Evolutionary conservation across 306 rosid genomes (phyloP).

Genomic region (Hippophae rhamnoides): DNA sequence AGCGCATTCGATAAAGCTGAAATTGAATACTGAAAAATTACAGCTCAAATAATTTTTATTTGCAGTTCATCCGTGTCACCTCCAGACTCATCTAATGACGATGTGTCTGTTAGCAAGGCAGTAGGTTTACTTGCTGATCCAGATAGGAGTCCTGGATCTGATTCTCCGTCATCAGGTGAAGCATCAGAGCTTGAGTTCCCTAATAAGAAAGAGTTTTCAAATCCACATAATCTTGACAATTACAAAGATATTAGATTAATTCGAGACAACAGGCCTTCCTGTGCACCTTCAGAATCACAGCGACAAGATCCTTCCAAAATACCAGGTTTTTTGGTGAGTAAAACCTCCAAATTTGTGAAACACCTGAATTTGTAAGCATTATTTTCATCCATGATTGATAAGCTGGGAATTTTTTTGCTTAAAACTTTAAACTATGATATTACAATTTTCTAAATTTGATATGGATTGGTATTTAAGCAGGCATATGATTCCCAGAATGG

Average conservation of each 20-base stretch:
- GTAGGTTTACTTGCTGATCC: conserved; percentile 49
- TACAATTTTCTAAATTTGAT: too few species aligned
- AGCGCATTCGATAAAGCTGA: too few species aligned
- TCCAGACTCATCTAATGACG: conserved; percentile 48
- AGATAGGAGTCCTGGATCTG: conserved; percentile 40
- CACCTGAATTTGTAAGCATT: neutral
- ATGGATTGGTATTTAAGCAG: conserved; percentile 37
- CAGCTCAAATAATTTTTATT: too few species aligned
- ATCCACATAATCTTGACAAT: conserved; percentile 52
- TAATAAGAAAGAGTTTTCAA: conserved; percentile 52
- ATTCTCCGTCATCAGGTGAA: conserved; percentile 50
- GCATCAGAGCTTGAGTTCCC: conserved; percentile 53
- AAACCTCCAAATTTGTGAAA: neutral
- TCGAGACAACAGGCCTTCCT: conserved; percentile 53
- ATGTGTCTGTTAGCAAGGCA: conserved; percentile 48
- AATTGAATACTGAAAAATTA: too few species aligned
- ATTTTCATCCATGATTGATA: too few species aligned
- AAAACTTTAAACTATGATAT: neutral
- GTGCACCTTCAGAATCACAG: conserved; percentile 54
- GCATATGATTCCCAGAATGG: conserved; percentile 76
- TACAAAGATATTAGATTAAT: conserved; percentile 65
- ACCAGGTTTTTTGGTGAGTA: conserved; percentile 80
- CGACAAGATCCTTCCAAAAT: conserved; percentile 66
- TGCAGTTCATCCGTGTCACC: conserved; percentile 53
- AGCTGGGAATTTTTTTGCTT: neutral